Base-by-base conservation (phyloP, 164 flowering plant genomes). In the grape (Vitis vinifera) region DNA sequence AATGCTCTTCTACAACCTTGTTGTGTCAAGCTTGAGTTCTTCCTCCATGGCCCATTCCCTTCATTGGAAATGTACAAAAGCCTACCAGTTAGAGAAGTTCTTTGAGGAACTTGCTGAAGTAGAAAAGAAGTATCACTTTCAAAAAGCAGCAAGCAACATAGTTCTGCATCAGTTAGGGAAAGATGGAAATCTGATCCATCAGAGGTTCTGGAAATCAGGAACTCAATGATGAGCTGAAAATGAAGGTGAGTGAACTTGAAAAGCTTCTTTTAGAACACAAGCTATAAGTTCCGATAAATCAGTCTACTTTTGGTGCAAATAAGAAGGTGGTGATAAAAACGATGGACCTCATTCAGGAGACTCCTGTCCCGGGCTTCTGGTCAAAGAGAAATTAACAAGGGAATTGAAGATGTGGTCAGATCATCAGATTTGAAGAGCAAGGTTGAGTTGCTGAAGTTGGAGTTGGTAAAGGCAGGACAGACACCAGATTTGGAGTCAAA, bases 201-300 rank as follows among this genome's bases (percentile, higher is more conserved):
- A 23, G 27, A 23, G 27, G 27, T 23, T 23, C 27, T 23, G 98
- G 92, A 48, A 90, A 87, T 71, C 98, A 88, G 80, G 99, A 86
- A 58, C 89, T 86, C 50, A 89, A 93, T 70, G 93, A 96, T 63
- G 98, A 95, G 79, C 81, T 96, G 63, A 88, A 91, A 78, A 70
- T 89, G 84, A 96, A 96, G 80, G 99, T 97, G 37, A 79, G 87
- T 86, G 99, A 93, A 66, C 90, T 96, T 62, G 99, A 96, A 77
- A 93, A 89, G 79, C 95, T 96, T 71, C 93, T 93, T 86, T 98
- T 98, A 2, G 97, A 89, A 55, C 99, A 96, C 79, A 91, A 89
- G 77, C 95, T 89, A 69, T 85, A 94, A 57, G 87, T 79, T 71
- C 97, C 97, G 60, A 87, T 77, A 59, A 97, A 94, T 68, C 97